Evolutionary conservation across 345 rosid species (phyloP), one percentile per base, ranked within the genome.

Genomic region (Eucalyptus dawsonii): DNA sequence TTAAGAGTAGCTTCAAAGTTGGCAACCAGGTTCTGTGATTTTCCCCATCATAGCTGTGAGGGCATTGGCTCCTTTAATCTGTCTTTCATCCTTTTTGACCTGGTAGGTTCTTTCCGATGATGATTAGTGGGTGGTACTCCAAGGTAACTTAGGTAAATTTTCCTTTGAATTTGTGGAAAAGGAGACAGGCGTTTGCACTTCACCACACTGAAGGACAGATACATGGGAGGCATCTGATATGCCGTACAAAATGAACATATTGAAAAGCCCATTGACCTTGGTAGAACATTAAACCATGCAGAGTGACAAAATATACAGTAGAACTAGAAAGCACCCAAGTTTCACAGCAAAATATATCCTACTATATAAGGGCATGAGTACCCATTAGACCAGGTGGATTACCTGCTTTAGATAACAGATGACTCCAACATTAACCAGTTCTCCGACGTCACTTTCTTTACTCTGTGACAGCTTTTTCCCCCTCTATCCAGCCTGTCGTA

Each of bases 361-460:
- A 34, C 50, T 69, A 53, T 62, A 22, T 81, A n/a, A 47, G 58
- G 81, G 86, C 69, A 86, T 54, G 60, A 40, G 50, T 58, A 87
- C 34, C 86, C 80, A 87, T 69, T 37, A 60, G 67, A 29, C 47
- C 62, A 83, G 60, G 81, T 58, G 83, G 65, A 83, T 80, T 94
- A 96, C 99, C 98, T 97, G 99, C 94, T 97, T 97, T 89, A 97
- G 93, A 93, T 97, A 97, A 93, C 99, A 97, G 91, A 97, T 97
- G 72, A 97, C 99, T 88, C 99, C 99, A 89, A 97, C 99, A 92
- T 96, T 97, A 87, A 97, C 99, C 87, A 97, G 94, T 86, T 95
- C 97, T 60, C 99, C 99, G 50, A 97, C 99, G 89, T 97, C 99
- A 94, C 97, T 95, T 90, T 97, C 99, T 45, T 92, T 96, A 91